Evolutionary conservation across 108 stramenopile species (phyloP).

Genomic region (Discostella stelligeroides): DNA sequence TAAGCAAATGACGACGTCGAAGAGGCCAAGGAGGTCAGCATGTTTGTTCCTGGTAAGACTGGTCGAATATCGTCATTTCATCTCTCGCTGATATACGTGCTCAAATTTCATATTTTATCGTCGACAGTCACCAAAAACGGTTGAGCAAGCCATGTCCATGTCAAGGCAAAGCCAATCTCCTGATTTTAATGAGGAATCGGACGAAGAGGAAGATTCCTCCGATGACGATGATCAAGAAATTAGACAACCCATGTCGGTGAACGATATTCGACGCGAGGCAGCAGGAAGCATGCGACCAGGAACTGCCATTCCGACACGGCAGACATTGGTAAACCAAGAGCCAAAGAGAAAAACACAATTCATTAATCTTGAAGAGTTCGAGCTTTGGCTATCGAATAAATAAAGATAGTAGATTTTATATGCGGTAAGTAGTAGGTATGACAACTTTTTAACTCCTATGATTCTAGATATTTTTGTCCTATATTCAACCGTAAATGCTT

Average conservation of each 20-base stretch:
- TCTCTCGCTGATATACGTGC: neutral
- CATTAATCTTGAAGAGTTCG: no score
- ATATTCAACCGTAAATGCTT: no score
- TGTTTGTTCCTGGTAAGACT: constrained; percentile 40
- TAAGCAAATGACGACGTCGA: constrained; percentile 10
- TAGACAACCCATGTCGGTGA: constrained; percentile 48
- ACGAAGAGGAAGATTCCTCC: constrained; percentile 33
- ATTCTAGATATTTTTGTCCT: no score
- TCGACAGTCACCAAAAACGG: constrained; percentile 33
- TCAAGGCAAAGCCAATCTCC: constrained; percentile 6
- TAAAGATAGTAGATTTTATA: no score
- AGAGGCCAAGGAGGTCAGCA: constrained; percentile 25
- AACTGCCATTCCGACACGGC: neutral
- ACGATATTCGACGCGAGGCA: constrained; percentile 50
- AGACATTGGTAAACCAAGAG: no score
- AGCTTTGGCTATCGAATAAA: no score
- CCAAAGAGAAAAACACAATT: no score
- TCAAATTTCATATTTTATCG: neutral
- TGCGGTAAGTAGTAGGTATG: no score
- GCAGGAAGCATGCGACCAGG: constrained; percentile 39
- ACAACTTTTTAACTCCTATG: no score
- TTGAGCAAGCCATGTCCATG: constrained; percentile 40
- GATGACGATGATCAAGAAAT: constrained; percentile 34
- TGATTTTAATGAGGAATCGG: constrained; percentile 25
- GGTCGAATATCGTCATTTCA: neutral